Evolutionary conservation across 768 basidiomycete species (phyloP), one percentile per base, ranked within the genome.

Genomic region (Lactarius deliciosus): DNA sequence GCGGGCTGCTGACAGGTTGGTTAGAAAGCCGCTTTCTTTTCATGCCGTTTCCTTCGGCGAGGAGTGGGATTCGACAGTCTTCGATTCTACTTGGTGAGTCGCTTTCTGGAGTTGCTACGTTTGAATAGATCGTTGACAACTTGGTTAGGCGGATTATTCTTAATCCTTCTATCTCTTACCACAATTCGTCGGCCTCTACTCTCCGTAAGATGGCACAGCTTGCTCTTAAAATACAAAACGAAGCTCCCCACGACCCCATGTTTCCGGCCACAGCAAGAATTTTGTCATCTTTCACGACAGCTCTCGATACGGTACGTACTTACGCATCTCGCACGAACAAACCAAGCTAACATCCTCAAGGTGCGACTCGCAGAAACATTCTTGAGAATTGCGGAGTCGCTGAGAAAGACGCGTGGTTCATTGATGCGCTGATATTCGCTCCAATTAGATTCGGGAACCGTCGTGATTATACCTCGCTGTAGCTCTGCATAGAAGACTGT

Each of bases 11-110:
- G 2, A 63, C 30, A 1, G 34, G 5, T 3, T 36, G 0, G 4
- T 18, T 57, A 87, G 86, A 16, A 83, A 83, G 75, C 74, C 84
- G 1, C 74, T 85, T 1, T 85, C 85, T 0, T 83, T 88, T 71
- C 86, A 87, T 57, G 73, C 85, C 0, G 82, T 88, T 22, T 80
- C 83, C 0, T 87, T 88, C 40, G 86, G 86, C 4, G 74, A 76
- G 0, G 72, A 76, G 11, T 50, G 47, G 47, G 47, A 50, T 13
- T 50, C 47, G 11, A 50, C n/a, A 5, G 22, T 50, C 3, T 50
- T 50, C n/a, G 45, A 45, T 9, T n/a, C 45, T 47, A 47, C n/a
- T 22, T 22, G 47, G 47, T 22, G 11, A 50, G 47, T 22, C 22
- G n/a, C 45, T 50, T 22, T 50, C 47, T 50, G 5, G 47, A 22